A percentile compares a stretch with the other conserved stretches of the same genome.
phyloP scores from a whole-genome alignment of 257 asterid genomes.

The Leonotis leonurus region DNA sequence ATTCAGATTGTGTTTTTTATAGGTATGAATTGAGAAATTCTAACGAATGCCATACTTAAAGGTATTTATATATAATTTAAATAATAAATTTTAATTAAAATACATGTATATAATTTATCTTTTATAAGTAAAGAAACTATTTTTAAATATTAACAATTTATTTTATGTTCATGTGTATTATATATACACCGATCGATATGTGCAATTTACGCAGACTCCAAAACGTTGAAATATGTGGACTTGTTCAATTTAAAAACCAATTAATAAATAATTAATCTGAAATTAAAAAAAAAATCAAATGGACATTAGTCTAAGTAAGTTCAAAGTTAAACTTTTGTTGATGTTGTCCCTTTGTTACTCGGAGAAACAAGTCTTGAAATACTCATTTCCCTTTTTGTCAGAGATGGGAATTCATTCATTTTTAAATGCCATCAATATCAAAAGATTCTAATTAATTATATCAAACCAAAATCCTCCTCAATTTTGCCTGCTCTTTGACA shows the following conservation, averaged over 20 bases:
- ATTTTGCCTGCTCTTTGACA: conserved; percentile 38
- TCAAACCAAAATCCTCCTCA: conserved; percentile 25
- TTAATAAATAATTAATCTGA: conserved; percentile 12
- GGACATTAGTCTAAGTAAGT: conserved; percentile 36
- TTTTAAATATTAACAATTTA: no score
- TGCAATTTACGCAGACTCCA: conserved; percentile 23
- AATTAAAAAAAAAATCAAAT: conserved; percentile 5
- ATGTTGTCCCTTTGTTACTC: conserved; percentile 44
- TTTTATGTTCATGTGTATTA: no score
- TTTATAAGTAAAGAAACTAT: no score
- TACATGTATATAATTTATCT: no score
- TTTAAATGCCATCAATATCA: conserved; percentile 28
- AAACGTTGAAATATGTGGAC: conserved; percentile 29
- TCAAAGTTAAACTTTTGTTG: conserved; percentile 53
- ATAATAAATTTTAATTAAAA: no score
- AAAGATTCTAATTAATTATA: conserved; percentile 32
- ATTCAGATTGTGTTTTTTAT: no score
- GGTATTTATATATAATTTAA: no score
- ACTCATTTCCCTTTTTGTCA: conserved; percentile 24
- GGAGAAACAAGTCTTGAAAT: conserved; percentile 48
- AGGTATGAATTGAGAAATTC: no score
- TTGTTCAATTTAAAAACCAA: conserved; percentile 23
- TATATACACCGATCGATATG: background rate
- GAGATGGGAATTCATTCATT: conserved; percentile 14
- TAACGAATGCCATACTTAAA: no score